Evolutionary conservation across 257 asterid genomes (phyloP), one percentile per base, ranked within the genome.

Genomic region (Fraxinus cuspidata): DNA sequence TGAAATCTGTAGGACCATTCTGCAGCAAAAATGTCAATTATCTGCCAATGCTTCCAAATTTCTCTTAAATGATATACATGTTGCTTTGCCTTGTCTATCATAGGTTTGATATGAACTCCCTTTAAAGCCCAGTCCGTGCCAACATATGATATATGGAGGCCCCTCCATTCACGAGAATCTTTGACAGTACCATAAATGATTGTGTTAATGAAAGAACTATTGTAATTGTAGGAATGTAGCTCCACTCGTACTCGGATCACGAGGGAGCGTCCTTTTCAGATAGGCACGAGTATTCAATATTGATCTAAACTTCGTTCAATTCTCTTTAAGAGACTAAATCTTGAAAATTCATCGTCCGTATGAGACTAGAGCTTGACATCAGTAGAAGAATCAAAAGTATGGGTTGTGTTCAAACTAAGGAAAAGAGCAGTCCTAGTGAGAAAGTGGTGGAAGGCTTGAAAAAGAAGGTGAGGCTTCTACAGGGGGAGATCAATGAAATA

Each of bases 381-480:
- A 40, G 11, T 75, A 63, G 37, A 49, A 35, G 37, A 42, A 68
- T 42, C 18, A 21, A 32, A 8, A 56, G 11, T 10, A 93, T 93
- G 98, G 98, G 98, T 1, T 85, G 84, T 25, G 76, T 74, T 66
- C 97, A 89, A 29, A 76, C 91, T 0, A 91, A 91, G 81, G 82
- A 78, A 6, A 87, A 51, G 77, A 67, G 75, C 10, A 68, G 58
- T 19, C 75, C 78, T 13, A 79, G 80, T 29, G 90, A 81, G 56
- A 79, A 77, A 78, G 88, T 65, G 6, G 91, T 92, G 10, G 90
- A 87, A 71, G 88, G 86, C 11, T 76, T 94, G 72, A 89, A 88
- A 75, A 79, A 87, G 68, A 94, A 85, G 73, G 85, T 91, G 19
- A 83, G 82, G 72, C 49, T 77, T 60, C 90, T 91, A 2, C 91